These are phyloP conservation scores for Fraxinus sp. DNA, from an alignment of 305 asterid genomes.

Conservation along the genomic window DNA sequence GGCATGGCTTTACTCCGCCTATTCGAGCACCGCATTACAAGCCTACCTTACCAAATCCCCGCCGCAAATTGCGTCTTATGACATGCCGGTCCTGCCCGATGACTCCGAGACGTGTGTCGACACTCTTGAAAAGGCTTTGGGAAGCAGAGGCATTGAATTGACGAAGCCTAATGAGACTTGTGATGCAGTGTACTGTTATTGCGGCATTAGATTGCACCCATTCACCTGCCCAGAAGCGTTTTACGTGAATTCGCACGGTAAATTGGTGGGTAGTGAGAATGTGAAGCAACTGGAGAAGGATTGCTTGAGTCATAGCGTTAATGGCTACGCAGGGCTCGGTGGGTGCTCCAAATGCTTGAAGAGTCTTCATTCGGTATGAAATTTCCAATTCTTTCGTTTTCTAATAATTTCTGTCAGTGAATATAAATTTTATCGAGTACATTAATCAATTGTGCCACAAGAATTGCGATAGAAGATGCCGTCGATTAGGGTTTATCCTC, in stretches of 20 bases:
- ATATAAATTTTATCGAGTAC: background rate
- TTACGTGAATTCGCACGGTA: slow-evolving; percentile 47
- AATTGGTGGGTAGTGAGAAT: slow-evolving; percentile 50
- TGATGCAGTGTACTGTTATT: slow-evolving; percentile 77
- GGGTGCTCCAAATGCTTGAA: slow-evolving; percentile 78
- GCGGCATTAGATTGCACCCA: slow-evolving; percentile 81
- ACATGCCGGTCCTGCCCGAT: slow-evolving; percentile 84
- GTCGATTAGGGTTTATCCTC: background rate
- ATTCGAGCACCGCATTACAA: slow-evolving; percentile 59
- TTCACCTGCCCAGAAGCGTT: slow-evolving; percentile 79
- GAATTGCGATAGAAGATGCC: background rate
- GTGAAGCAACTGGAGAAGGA: slow-evolving; percentile 69
- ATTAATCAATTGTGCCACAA: background rate
- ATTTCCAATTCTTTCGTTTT: background rate
- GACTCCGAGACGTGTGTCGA: slow-evolving; percentile 89
- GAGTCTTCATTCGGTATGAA: slow-evolving; percentile 50
- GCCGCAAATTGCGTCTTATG: slow-evolving; percentile 44
- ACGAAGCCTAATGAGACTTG: slow-evolving; percentile 69
- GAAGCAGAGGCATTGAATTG: slow-evolving; percentile 50
- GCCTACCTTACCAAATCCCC: slow-evolving; percentile 28
- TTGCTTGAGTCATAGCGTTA: slow-evolving; percentile 39
- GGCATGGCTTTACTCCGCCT: slow-evolving; percentile 89
- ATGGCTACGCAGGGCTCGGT: slow-evolving; percentile 46
- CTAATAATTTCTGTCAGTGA: background rate
- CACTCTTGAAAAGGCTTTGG: slow-evolving; percentile 68